Percentiles rank a stretch among this genome's conserved stretches.
These are phyloP conservation scores for Leccinum disarticulatum DNA, from an alignment of 768 basidiomycete species.

Conservation along the genomic window DNA sequence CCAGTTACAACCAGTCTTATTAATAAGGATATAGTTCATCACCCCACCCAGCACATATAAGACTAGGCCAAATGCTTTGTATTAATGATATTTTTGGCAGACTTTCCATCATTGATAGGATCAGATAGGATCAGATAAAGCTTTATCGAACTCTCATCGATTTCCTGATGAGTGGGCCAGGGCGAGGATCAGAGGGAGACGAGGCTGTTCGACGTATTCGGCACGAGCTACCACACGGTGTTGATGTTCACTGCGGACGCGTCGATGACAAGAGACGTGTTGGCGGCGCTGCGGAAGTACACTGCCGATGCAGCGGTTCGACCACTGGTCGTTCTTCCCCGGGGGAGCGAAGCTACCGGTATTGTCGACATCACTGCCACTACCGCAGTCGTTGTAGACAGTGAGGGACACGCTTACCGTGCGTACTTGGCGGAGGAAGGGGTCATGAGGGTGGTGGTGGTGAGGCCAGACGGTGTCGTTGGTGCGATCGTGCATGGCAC, in stretches of 20 bases:
- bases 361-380: too few species aligned
- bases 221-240: not conserved
- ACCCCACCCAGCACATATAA: too few species aligned
- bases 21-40: too few species aligned
- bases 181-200: constrained; percentile 1
- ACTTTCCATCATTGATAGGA: too few species aligned
- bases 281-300: not conserved
- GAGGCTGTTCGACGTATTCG: constrained; percentile 27
- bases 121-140: too few species aligned
- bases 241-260: not conserved
- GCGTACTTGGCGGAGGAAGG: not conserved
- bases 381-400: not conserved
- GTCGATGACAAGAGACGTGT: not conserved
- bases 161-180: not conserved
- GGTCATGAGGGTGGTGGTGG: not conserved
- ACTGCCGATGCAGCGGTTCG: not conserved
- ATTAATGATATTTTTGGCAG: too few species aligned
- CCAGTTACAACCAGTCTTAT: too few species aligned
- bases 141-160: too few species aligned
- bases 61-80: too few species aligned
- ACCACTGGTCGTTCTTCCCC: not conserved
- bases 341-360: not conserved
- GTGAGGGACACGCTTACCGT: not conserved
- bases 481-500: too few species aligned
- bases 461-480: not conserved